Conservation (phyloP, 495 filamentous ascomycete species). For the Penicillium soppii region DNA sequence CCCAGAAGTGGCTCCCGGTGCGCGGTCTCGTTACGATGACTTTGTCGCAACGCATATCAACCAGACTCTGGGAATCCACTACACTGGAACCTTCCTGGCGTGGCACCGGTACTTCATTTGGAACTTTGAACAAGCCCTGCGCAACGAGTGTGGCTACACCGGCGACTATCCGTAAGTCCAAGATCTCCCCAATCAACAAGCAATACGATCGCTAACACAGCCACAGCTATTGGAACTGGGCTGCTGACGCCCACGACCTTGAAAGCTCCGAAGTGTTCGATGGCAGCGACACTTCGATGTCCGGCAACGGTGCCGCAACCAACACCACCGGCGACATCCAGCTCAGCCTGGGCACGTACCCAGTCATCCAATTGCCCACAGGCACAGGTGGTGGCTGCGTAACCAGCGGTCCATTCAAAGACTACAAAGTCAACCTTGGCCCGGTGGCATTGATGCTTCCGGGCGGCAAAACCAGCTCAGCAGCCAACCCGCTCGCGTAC, state of each 20-base stretch:
- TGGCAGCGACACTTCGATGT: slow-evolving; percentile 57
- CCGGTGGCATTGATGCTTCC: slow-evolving; percentile 41
- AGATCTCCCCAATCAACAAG: not conserved
- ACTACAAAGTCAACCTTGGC: slow-evolving; percentile 51
- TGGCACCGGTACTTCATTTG: slow-evolving; percentile 72
- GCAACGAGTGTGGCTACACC: slow-evolving; percentile 68
- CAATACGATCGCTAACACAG: not conserved
- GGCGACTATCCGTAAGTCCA: slow-evolving; percentile 39
- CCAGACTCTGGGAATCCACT: slow-evolving; percentile 61
- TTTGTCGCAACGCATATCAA: slow-evolving; percentile 69
- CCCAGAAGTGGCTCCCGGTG: slow-evolving; percentile 41
- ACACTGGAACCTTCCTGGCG: slow-evolving; percentile 62
- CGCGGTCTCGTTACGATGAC: slow-evolving; percentile 64
- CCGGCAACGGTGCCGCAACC: slow-evolving; percentile 57
- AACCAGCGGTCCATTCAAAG: slow-evolving; percentile 56
- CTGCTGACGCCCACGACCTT: slow-evolving; percentile 45
- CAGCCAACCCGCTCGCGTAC: slow-evolving; percentile 34
- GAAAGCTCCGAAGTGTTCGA: slow-evolving; percentile 64
- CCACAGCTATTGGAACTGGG: slow-evolving; percentile 65
- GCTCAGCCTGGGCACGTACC: slow-evolving; percentile 13
- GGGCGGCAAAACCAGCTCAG: slow-evolving; percentile 15
- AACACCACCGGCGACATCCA: slow-evolving; percentile 29
- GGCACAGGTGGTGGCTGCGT: slow-evolving; percentile 68
- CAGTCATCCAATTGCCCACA: slow-evolving; percentile 34
- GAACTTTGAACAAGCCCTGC: slow-evolving; percentile 64